phyloP scores from a whole-genome alignment of 495 filamentous ascomycete species.

The Penicillium maclennaniae region DNA sequence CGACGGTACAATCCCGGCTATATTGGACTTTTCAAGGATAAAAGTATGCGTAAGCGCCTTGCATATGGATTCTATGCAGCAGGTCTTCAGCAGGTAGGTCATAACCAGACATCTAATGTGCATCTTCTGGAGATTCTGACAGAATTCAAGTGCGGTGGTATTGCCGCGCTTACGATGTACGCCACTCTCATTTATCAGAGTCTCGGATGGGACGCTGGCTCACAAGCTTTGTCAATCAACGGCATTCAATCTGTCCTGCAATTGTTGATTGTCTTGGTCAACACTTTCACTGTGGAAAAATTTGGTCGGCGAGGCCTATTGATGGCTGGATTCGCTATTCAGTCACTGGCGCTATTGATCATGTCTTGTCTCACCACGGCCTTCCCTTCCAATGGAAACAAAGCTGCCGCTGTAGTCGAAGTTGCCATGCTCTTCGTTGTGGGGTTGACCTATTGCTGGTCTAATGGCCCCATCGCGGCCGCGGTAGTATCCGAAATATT shows the following conservation, averaged over 20 bases:
- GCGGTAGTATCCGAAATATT: constrained; percentile 36
- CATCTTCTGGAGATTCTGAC: not conserved
- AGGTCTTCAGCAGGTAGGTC: constrained; percentile 28
- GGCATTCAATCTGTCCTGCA: constrained; percentile 35
- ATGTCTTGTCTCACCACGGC: constrained; percentile 31
- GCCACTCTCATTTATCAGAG: constrained; percentile 36
- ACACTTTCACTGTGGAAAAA: constrained; percentile 37
- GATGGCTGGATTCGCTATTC: constrained; percentile 31
- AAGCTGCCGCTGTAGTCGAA: constrained; percentile 30
- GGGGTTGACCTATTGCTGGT: constrained; percentile 37
- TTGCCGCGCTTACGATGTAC: constrained; percentile 30
- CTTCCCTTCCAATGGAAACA: constrained; percentile 33
- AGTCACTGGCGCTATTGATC: constrained; percentile 28
- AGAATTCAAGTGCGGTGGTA: constrained; percentile 12
- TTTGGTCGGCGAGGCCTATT: constrained; percentile 32
- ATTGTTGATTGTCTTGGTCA: constrained; percentile 34
- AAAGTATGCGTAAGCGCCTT: constrained; percentile 34
- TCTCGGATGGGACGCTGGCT: constrained; percentile 34
- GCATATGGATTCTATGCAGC: constrained; percentile 34
- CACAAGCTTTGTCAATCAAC: constrained; percentile 33
- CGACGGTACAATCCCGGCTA: constrained; percentile 26
- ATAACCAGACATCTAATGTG: not conserved
- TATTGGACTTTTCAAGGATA: constrained; percentile 26
- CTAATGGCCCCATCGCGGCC: constrained; percentile 32
- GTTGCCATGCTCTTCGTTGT: constrained; percentile 37